Conservation (phyloP, 2,329 filamentous ascomycete genomes). For the Fusarium cicatricum region DNA sequence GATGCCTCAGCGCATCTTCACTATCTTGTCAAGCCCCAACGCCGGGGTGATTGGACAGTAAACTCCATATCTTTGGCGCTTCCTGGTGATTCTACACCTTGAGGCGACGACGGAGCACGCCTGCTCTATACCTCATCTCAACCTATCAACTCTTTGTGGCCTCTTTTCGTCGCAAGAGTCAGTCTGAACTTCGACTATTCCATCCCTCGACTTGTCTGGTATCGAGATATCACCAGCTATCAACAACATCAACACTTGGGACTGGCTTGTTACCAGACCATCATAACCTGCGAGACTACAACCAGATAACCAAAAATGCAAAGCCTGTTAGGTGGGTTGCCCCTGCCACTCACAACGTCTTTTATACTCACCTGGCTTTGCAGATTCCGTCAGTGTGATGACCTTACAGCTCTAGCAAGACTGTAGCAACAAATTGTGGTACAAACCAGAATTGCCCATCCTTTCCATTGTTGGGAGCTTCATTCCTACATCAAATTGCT, state of each 20-base stretch:
- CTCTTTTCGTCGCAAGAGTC: not conserved
- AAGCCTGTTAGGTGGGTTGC: conserved; percentile 20
- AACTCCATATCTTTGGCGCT: conserved; percentile 37
- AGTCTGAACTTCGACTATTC: not conserved
- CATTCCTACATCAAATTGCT: not conserved
- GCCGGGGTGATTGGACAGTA: conserved; percentile 58
- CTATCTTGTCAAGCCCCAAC: conserved; percentile 58
- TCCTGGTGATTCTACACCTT: conserved; percentile 36
- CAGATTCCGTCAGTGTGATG: conserved; percentile 12
- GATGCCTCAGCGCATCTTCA: conserved; percentile 35
- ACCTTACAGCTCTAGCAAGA: conserved; percentile 18
- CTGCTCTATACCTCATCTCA: conserved; percentile 19
- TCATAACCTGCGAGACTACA: too few species aligned
- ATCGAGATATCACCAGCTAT: not conserved
- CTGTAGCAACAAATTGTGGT: conserved; percentile 3
- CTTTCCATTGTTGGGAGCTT: conserved; percentile 9
- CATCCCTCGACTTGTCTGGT: not conserved
- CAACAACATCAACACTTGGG: not conserved
- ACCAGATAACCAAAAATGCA: conserved; percentile 29
- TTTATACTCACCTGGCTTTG: not conserved
- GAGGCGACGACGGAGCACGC: conserved; percentile 34
- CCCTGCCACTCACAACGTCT: not conserved
- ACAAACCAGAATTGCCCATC: not conserved
- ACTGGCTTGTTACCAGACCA: too few species aligned
- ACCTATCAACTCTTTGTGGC: conserved; percentile 2